Base-by-base conservation (phyloP, 495 filamentous ascomycete species). In the Pseudotulostoma volvatum region DNA sequence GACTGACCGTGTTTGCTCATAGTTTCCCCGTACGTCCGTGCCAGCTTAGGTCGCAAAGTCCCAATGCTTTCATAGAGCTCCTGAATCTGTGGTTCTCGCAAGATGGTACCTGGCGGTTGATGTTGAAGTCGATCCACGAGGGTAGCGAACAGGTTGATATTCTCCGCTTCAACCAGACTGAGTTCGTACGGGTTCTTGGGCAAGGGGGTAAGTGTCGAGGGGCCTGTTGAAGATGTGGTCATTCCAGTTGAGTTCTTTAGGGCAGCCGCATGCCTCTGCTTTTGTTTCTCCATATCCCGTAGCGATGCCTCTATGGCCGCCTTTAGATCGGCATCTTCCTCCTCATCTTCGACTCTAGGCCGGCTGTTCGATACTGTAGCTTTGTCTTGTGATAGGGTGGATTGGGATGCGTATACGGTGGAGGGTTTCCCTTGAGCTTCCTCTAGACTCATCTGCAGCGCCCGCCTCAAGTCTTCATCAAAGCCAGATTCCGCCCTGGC, bases 51-150 rank as follows among this genome's bases (percentile, higher is more conserved):
- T 35, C 90, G 75, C 42, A 97, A 65, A 2, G 82, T 62, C 9
- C 92, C 87, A 47, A 97, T 95, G 51, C 86, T 90, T 44, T 96
- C 92, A 53, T 97, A 97, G 5, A 97, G 65, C 58, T 97, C 90
- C 53, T 97, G 90, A 31, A 97, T 97, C 49, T 95, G 88, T 4
- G 90, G 90, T 48, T 97, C 92, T 39, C 90, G 68, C 18, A 97
- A 58, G 36, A 97, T 94, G 1, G 90, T 96, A 0, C 90, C 90
- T 0, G 88, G 86, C 7, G 90, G 84, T 47, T 97, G 90, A 40
- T 87, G 88, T 53, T 96, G 90, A 20, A 97, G 61, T 31, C 90
- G 77, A 52, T 97, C 90, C 9, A 96, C 92, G 20, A 97, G 64
- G 1, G 90, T 94, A 2, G 90, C 72, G 49, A 97, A 97, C 3